These are phyloP conservation scores for Trametes sanguinea DNA, from an alignment of 768 basidiomycete genomes.

Conservation along the genomic window DNA sequence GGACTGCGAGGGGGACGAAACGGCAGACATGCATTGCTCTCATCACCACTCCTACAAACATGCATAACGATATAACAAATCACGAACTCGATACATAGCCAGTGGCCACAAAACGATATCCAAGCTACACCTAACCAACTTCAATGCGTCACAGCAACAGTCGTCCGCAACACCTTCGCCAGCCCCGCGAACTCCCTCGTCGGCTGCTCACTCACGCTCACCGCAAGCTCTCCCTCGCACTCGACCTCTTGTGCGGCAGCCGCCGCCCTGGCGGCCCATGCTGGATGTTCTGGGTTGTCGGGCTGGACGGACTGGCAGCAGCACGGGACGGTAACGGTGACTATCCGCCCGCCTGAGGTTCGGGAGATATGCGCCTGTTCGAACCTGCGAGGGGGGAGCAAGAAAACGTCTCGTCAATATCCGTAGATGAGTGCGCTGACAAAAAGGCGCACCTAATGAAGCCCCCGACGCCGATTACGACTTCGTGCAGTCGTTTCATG, in stretches of 20 bases:
- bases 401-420: neutral
- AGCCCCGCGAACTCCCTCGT: neutral
- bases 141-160: constrained; percentile 8
- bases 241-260: neutral
- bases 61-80: too few relatives aligned
- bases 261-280: too few relatives aligned
- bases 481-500: constrained; percentile 18
- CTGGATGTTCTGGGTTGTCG: neutral
- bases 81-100: too few relatives aligned
- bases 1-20: too few relatives aligned
- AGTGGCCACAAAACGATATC: too few relatives aligned
- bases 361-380: neutral
- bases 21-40: too few relatives aligned
- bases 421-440: too few relatives aligned
- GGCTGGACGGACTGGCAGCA: constrained; percentile 7
- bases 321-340: constrained; percentile 15
- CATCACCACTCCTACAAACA: too few relatives aligned
- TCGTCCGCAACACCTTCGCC: constrained; percentile 8
- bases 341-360: neutral
- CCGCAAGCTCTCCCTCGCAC: constrained; percentile 17
- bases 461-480: neutral
- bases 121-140: neutral
- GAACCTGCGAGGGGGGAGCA: neutral
- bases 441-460: constrained; percentile 1
- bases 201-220: constrained; percentile 9